Base-by-base conservation (phyloP, 2,329 filamentous ascomycete species). In the Penicillium digitatum region DNA sequence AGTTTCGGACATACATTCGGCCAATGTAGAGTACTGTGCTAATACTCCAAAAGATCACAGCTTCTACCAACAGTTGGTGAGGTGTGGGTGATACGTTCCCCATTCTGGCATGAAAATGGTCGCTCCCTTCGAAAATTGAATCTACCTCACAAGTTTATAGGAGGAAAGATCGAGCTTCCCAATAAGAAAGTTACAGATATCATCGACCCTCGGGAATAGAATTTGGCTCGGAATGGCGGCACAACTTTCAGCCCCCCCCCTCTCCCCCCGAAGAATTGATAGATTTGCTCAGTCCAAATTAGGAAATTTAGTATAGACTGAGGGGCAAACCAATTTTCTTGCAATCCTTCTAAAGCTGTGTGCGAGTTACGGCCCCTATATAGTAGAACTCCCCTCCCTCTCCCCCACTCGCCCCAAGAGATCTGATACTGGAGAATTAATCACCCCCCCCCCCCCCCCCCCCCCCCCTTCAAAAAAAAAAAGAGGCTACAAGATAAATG, bases 41-140 rank as follows among this genome's bases (percentile, higher is more conserved):
- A 38, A 71, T 67, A 34, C 60, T 64, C 68, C 68, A 68, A 32
- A 71, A 71, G 3, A 68, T 51, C 6, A 66, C 42, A 18, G 67
- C 63, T 50, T 71, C 68, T 3, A 61, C 58, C 11, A 70, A 42
- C 10, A 71, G 62, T 55, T 67, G 63, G 5, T 56, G 61, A 4
- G 68, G 68, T 26, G 64, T 66, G 32, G 68, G 68, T 26, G 68
- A 71, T n/a, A 48, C 56, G 10, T 66, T 59, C 39, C 66, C 68
- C 68, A 71, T 71, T 29, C 24, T 61, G 52, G 26, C 32, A 24
- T 32, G 24, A 6, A 18, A 27, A 43, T 43, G 22, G 14, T 14
- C 39, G 14, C 9, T 24, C 5, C n/a, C 39, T 10, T 43, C 8
- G 40, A 14, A 3, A 42, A 38, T 0, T 9, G 10, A 27, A 27